Evolutionary conservation across 164 flowering plant species (phyloP).

Genomic region (Protea cynaroides): DNA sequence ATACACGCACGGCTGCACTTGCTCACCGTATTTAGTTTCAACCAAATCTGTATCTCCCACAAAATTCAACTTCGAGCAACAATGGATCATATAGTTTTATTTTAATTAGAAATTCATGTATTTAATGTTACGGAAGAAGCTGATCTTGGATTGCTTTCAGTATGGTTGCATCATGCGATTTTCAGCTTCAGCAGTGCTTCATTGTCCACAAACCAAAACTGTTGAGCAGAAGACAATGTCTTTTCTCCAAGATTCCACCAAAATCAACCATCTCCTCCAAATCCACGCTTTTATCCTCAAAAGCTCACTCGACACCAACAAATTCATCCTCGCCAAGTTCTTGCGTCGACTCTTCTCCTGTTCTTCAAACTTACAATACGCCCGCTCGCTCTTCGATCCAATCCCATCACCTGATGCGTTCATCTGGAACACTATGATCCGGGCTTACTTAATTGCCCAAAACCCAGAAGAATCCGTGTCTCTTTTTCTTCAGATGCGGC

Average conservation of each 20-base stretch:
- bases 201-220: slow-evolving; percentile 5
- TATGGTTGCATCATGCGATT: slow-evolving; percentile 2
- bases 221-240: slow-evolving; percentile 21
- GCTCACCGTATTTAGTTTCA: too few species aligned
- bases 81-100: too few species aligned
- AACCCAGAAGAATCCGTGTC: slow-evolving; percentile 23
- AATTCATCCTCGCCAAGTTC: slow-evolving; percentile 26
- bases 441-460: slow-evolving; percentile 24
- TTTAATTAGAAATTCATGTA: too few species aligned
- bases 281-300: slow-evolving; percentile 33
- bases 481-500: slow-evolving; percentile 25
- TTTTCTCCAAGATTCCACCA: slow-evolving; percentile 20
- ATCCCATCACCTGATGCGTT: slow-evolving; percentile 25
- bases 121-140: too few species aligned
- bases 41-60: too few species aligned
- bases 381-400: slow-evolving; percentile 25
- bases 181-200: background rate
- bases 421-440: slow-evolving; percentile 38
- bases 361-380: slow-evolving; percentile 14
- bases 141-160: too few species aligned
- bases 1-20: too few species aligned
- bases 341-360: slow-evolving; percentile 9
- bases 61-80: too few species aligned
- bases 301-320: slow-evolving; percentile 24
- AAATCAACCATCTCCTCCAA: slow-evolving; percentile 22